These are phyloP conservation scores for Trametes sp. DNA, from an alignment of 1,284 basidiomycete genomes.

Conservation along the genomic window DNA sequence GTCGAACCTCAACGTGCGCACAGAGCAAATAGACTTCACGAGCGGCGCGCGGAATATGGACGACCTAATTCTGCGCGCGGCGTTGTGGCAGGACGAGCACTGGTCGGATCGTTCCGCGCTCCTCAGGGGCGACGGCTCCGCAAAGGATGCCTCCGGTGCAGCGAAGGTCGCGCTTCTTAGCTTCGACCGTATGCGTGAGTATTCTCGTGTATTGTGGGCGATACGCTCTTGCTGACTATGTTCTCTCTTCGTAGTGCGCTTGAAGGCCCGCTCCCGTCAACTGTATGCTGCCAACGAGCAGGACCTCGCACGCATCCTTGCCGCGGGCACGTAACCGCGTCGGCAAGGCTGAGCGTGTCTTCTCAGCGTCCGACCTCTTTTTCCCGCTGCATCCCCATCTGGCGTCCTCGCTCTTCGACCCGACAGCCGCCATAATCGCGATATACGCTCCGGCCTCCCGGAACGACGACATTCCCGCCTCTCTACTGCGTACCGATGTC, in stretches of 20 bases:
- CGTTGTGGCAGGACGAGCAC: conserved; percentile 92
- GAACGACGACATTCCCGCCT: conserved; percentile 2
- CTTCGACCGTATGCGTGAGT: conserved; percentile 90
- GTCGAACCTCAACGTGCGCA: conserved; percentile 81
- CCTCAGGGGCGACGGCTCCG: conserved; percentile 53
- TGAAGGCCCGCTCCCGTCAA: conserved; percentile 85
- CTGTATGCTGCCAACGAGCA: conserved; percentile 80
- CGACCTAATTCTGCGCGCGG: conserved; percentile 92
- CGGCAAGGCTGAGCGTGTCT: neutral
- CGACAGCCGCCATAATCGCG: conserved; percentile 1
- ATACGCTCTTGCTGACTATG: conserved; percentile 7
- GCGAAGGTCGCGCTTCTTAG: conserved; percentile 90
- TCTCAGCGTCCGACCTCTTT: neutral
- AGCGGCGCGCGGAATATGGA: conserved; percentile 85
- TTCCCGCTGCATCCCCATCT: neutral
- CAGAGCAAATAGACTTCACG: conserved; percentile 85
- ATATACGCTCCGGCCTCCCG: neutral
- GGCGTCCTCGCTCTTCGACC: conserved; percentile 7
- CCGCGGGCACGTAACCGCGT: conserved; percentile 41
- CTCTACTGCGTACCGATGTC: neutral
- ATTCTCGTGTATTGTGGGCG: conserved; percentile 7
- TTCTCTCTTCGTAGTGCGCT: conserved; percentile 61
- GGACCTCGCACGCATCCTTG: conserved; percentile 72
- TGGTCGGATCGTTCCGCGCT: conserved; percentile 86
- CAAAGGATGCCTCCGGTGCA: conserved; percentile 51